Evolutionary conservation across 2,329 filamentous ascomycete genomes (phyloP).

Genomic region (Calonectria montana): DNA sequence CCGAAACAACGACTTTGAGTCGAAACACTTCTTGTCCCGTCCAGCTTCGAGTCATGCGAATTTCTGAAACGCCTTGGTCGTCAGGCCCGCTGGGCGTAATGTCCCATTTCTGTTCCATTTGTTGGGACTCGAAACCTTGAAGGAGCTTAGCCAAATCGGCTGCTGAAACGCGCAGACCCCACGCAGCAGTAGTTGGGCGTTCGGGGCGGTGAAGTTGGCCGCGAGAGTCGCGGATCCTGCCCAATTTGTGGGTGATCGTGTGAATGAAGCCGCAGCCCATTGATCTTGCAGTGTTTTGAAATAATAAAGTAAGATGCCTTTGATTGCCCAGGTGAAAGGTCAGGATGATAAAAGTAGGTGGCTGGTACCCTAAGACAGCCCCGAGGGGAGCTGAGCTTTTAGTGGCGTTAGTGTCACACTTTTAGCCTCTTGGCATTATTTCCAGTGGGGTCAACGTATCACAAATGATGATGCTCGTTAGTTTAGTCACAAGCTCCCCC

Average conservation of each 20-base stretch:
- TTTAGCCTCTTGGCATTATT: background rate
- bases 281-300: background rate
- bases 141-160: background rate
- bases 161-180: background rate
- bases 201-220: too few species aligned
- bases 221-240: background rate
- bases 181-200: background rate
- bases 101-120: slow-evolving; percentile 2
- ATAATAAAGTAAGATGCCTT: background rate
- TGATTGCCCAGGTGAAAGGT: background rate
- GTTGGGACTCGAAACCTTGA: background rate
- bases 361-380: background rate
- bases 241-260: background rate
- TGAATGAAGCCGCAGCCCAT: background rate
- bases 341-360: background rate
- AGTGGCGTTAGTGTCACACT: background rate
- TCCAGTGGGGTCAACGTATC: too few species aligned
- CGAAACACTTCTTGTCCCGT: background rate
- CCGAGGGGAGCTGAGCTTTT: background rate
- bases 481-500: too few species aligned
- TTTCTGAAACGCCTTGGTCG: background rate
- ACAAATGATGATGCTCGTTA: too few species aligned
- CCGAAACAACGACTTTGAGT: background rate
- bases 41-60: background rate
- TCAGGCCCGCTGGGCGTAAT: background rate